A percentile compares a stretch with the other conserved stretches of the same genome.
Evolutionary conservation across 139 green algal species (phyloP).

Genomic region (Auxenochlorella protothecoides): DNA sequence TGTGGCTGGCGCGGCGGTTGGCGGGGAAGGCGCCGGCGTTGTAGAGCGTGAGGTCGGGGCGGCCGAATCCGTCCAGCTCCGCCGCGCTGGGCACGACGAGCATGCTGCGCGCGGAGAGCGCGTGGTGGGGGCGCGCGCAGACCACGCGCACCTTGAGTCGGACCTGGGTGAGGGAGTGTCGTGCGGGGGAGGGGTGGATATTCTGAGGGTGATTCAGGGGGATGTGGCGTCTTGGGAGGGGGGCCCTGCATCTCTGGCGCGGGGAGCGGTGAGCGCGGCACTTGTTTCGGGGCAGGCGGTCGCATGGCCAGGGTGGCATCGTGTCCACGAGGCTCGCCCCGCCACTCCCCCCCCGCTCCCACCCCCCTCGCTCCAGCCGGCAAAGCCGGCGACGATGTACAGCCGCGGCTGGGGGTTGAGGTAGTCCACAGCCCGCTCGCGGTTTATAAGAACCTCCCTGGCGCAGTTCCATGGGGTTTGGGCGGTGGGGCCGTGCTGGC

Average conservation of each 20-base stretch:
- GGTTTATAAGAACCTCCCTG: conserved; percentile 59
- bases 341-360: not conserved
- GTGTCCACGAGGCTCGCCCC: conserved; percentile 12
- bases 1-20: conserved; percentile 65
- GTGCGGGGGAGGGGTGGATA: conserved; percentile 21
- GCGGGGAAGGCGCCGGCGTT: conserved; percentile 70
- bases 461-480: not conserved
- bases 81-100: conserved; percentile 60
- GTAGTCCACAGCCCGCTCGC: conserved; percentile 68
- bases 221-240: too few species aligned
- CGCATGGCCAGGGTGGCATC: not conserved
- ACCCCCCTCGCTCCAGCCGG: conserved; percentile 16
- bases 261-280: too few species aligned
- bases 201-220: not conserved
- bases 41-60: conserved; percentile 82
- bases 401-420: conserved; percentile 67
- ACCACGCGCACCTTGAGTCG: conserved; percentile 70
- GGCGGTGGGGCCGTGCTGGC: not conserved
- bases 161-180: conserved; percentile 22
- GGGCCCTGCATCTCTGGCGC: too few species aligned
- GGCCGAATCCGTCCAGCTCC: conserved; percentile 67
- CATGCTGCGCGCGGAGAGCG: conserved; percentile 97
- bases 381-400: conserved; percentile 64
- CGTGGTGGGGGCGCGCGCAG: conserved; percentile 73
- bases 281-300: too few species aligned